Evolutionary conservation across 306 rosid genomes (phyloP).

Genomic region (Senna siamea): DNA sequence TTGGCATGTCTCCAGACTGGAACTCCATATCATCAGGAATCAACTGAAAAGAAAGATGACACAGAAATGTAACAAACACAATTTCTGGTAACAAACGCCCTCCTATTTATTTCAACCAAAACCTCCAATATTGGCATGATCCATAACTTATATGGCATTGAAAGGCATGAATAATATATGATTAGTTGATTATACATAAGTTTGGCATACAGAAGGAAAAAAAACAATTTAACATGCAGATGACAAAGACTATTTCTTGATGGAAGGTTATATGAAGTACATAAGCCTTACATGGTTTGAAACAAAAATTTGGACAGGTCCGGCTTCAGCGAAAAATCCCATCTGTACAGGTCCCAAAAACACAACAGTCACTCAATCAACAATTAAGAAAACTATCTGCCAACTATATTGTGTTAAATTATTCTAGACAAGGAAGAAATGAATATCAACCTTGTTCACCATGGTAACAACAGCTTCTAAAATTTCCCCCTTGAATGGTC

Average conservation of each 20-base stretch:
- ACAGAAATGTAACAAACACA: slow-evolving; percentile 5
- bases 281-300: slow-evolving; percentile 80
- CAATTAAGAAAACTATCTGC: slow-evolving; percentile 19
- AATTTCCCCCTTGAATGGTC: slow-evolving; percentile 97
- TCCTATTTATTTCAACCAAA: slow-evolving; percentile 14
- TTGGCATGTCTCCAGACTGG: slow-evolving; percentile 92
- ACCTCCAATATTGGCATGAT: slow-evolving; percentile 21
- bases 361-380: slow-evolving; percentile 21
- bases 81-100: slow-evolving; percentile 21
- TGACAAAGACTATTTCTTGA: not conserved
- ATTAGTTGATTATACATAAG: not conserved
- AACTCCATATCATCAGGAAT: slow-evolving; percentile 99
- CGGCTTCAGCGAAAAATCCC: slow-evolving; percentile 99
- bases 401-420: not conserved
- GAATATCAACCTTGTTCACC: slow-evolving; percentile 83
- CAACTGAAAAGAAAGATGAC: slow-evolving; percentile 51
- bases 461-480: slow-evolving; percentile 94
- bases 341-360: slow-evolving; percentile 55
- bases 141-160: not conserved
- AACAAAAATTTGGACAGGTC: slow-evolving; percentile 97
- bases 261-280: slow-evolving; percentile 6
- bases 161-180: not conserved
- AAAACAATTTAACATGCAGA: not conserved
- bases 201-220: not conserved
- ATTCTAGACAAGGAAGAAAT: not conserved